Evolutionary conservation across 371 early-diverging fungal species (phyloP).

Genomic region (Nematocida sp.): DNA sequence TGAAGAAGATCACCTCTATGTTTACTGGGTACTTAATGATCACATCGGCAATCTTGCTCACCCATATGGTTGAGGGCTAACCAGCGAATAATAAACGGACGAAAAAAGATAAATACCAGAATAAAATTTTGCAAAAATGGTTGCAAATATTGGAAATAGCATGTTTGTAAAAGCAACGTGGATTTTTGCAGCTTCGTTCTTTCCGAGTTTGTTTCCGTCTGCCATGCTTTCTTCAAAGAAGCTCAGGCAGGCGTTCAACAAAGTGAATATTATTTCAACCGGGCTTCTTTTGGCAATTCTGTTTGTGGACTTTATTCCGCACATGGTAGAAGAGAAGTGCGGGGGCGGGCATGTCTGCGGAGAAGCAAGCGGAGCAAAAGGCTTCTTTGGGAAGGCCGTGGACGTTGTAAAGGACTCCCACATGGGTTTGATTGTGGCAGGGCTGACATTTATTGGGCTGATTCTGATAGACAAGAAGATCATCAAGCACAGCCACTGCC

Average conservation of each 20-base stretch:
- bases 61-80: not conserved
- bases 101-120: not conserved
- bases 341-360: not conserved
- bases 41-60: slow-evolving; percentile 10
- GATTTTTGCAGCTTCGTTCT: slow-evolving; percentile 18
- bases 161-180: not conserved
- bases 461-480: slow-evolving; percentile 57
- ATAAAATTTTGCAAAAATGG: not conserved
- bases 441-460: slow-evolving; percentile 56
- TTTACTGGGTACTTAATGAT: slow-evolving; percentile 48
- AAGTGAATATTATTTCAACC: slow-evolving; percentile 50
- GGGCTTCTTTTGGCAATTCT: slow-evolving; percentile 60
- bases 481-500: slow-evolving; percentile 62
- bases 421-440: slow-evolving; percentile 54
- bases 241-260: slow-evolving; percentile 31
- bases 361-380: not conserved
- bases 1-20: slow-evolving; percentile 41
- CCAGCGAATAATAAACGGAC: slow-evolving; percentile 9
- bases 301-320: slow-evolving; percentile 61
- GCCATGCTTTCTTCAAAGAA: slow-evolving; percentile 14
- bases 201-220: slow-evolving; percentile 26
- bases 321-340: slow-evolving; percentile 49
- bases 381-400: slow-evolving; percentile 2
- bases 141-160: not conserved
- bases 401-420: not conserved